Evolutionary conservation across 768 basidiomycete genomes (phyloP).

Genomic region (Auricularia sp.): DNA sequence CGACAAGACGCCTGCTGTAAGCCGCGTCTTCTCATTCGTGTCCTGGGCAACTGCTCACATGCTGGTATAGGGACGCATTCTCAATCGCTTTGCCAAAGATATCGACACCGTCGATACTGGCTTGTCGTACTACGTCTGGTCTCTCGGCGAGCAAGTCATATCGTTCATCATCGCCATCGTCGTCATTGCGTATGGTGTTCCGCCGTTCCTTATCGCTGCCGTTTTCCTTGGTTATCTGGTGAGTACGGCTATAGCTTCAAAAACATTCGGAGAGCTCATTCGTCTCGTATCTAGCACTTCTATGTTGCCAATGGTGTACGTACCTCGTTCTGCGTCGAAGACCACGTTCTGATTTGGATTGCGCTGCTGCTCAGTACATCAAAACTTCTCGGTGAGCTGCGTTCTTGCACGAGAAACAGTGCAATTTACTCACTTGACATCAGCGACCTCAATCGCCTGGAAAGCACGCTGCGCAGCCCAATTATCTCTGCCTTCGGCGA

Average conservation of each 20-base stretch:
- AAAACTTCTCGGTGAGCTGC: background rate
- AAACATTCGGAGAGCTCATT: background rate
- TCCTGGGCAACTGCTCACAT: background rate
- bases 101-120: slow-evolving; percentile 20
- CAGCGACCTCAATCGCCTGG: slow-evolving; percentile 24
- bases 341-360: background rate
- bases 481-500: slow-evolving; percentile 12
- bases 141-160: slow-evolving; percentile 21
- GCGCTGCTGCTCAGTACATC: background rate
- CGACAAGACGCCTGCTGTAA: slow-evolving; percentile 19
- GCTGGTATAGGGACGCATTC: background rate
- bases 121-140: slow-evolving; percentile 17
- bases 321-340: background rate
- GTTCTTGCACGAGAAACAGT: background rate
- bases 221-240: slow-evolving; percentile 4
- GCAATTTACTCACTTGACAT: slow-evolving; percentile 14
- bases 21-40: background rate
- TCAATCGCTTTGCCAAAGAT: slow-evolving; percentile 12
- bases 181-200: slow-evolving; percentile 14
- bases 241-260: background rate
- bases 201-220: slow-evolving; percentile 7
- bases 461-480: slow-evolving; percentile 22
- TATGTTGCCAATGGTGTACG: background rate
- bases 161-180: background rate
- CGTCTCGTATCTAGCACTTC: background rate